Base-by-base conservation (phyloP, 345 rosid species). In the Sonneratia caseolaris region DNA sequence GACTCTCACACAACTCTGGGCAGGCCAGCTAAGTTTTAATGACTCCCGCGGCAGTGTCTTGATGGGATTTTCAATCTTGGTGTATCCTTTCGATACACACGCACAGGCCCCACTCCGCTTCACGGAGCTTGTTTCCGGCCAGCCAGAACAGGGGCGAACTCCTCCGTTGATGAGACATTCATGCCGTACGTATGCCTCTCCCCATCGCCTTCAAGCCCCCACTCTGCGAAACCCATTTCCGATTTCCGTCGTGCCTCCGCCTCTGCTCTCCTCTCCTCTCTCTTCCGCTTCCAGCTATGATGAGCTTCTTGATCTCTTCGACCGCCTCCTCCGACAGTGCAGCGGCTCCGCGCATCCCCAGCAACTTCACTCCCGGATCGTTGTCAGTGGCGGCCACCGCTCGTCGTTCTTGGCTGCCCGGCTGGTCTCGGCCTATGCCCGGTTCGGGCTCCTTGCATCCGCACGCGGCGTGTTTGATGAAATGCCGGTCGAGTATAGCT, bases 331-430 rank as follows among this genome's bases (percentile, higher is more conserved):
- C 65, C 77, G 71, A 43, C 77, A 47, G 62, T 80, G 88, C 79
- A 53, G 47, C 21, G 74, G 80, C 24, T 16, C 76, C 71, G 74
- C 69, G 0, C 88, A 79, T 27, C 77, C 83, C 74, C 70, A 66
- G 4, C 86, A 86, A 79, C 68, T 83, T 36, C 91, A 85, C 40
- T 67, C 85, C 22, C 86, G 77, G 71, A 38, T 79, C 71, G 70
- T 82, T 59, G 19, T 80, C 74, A 76, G 82, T 2, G 84, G 82
- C 49, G 27, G 68, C 4, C 71, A 55, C 75, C 14, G 70, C 43
- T 82, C 86, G 12, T 87, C 81, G 32, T 85, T 89, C 84, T 45
- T 88, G 85, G 81, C 81, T n/a, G 84, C 90, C n/a, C 80, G 84
- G 64, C 8, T 86, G 35, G 69, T 88, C 11, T 82, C 90, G 18